Percentiles rank a stretch among this genome's conserved stretches.
Conservation (phyloP, 129 eudicot species). For the Centaurea solstitialis region DNA sequence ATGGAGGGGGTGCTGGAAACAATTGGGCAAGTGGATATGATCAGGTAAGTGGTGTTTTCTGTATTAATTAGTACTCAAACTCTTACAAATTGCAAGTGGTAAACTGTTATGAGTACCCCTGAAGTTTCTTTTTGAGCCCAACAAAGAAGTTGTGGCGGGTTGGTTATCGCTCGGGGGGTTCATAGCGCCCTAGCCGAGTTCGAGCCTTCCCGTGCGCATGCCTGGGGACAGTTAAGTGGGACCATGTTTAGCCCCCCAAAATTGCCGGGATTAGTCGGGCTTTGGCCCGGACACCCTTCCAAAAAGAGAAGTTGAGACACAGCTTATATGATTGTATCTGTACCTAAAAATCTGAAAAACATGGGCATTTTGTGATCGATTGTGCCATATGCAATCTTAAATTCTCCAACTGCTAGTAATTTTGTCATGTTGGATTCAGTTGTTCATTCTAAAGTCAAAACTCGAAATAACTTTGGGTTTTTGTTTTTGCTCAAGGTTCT, state of each 20-base stretch:
- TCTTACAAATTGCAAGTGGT: neutral
- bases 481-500: neutral
- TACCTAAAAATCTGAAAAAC: no score
- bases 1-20: conserved; percentile 96
- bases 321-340: neutral
- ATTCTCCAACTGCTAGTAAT: neutral
- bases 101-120: neutral
- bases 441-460: neutral
- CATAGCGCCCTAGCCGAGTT: no score
- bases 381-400: neutral
- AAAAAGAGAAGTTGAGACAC: neutral
- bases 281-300: no score
- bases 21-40: conserved; percentile 98
- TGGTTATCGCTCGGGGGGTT: no score
- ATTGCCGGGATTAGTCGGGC: no score
- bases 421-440: neutral
- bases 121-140: neutral
- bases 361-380: neutral
- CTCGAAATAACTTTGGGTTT: no score
- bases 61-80: neutral
- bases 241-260: no score
- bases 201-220: no score
- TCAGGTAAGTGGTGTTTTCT: conserved; percentile 43
- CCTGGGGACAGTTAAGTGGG: no score
- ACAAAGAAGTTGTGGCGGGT: neutral